Evolutionary conservation across 345 rosid species (phyloP).

Genomic region (Citrus inodora): DNA sequence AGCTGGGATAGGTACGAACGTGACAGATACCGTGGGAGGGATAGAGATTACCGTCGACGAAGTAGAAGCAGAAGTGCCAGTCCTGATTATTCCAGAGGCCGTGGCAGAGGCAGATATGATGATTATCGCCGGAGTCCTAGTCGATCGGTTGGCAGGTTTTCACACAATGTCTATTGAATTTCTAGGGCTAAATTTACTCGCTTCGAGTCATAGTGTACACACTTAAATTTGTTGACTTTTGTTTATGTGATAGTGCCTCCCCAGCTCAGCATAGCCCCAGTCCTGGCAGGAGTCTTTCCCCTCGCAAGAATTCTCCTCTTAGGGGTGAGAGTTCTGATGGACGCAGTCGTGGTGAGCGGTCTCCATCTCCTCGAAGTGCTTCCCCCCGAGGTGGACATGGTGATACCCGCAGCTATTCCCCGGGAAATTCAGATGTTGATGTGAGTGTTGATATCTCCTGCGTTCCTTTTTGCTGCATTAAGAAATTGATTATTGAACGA

Average conservation of each 20-base stretch:
- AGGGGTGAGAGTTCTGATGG: conserved; percentile 40
- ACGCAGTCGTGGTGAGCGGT: conserved; percentile 28
- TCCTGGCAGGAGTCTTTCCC: conserved; percentile 32
- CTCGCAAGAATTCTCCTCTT: conserved; percentile 30
- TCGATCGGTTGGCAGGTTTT: conserved; percentile 50
- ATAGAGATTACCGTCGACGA: conserved; percentile 43
- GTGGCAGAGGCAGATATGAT: conserved; percentile 51
- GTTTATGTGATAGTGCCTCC: conserved; percentile 35
- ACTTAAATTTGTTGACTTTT: neutral
- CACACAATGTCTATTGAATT: neutral
- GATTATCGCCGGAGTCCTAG: conserved; percentile 45
- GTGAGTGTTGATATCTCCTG: conserved; percentile 25
- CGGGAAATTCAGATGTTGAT: conserved; percentile 35
- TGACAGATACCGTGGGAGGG: conserved; percentile 49
- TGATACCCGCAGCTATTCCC: conserved; percentile 45
- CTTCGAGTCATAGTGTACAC: neutral
- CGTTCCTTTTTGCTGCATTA: neutral
- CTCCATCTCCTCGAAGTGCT: conserved; percentile 43
- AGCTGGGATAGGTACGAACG: conserved; percentile 48
- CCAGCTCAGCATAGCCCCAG: conserved; percentile 44
- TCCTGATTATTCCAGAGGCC: conserved; percentile 40
- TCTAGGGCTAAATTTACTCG: neutral
- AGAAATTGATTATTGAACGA: conserved; percentile 8
- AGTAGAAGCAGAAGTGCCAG: conserved; percentile 63
- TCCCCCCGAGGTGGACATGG: conserved; percentile 39